Evolutionary conservation across 2,329 filamentous ascomycete genomes (phyloP).

Genomic region (Pyrenochaeta sp.): DNA sequence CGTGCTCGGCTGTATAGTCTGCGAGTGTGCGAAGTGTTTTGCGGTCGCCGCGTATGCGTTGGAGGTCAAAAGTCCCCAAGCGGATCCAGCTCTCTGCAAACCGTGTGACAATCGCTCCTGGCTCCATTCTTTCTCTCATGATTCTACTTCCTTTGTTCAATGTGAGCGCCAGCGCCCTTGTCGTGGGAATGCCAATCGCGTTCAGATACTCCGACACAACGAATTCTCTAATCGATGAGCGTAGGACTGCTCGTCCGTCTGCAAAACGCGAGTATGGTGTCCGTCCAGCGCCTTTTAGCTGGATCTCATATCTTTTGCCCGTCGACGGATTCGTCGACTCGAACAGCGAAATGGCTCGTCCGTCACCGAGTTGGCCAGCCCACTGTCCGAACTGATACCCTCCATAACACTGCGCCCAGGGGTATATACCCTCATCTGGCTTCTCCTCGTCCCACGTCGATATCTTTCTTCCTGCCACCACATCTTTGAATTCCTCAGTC

Average conservation of each 20-base stretch:
- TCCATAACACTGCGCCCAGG: conserved; percentile 98
- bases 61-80: conserved; percentile 95
- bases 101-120: conserved; percentile 89
- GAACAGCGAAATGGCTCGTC: conserved; percentile 92
- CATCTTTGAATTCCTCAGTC: conserved; percentile 76
- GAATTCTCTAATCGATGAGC: conserved; percentile 94
- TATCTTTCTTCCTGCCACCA: conserved; percentile 84
- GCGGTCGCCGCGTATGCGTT: conserved; percentile 81
- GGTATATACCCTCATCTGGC: conserved; percentile 72
- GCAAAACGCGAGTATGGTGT: conserved; percentile 97
- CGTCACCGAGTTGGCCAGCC: conserved; percentile 96
- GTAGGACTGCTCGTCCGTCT: conserved; percentile 90
- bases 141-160: conserved; percentile 71
- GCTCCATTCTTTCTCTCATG: conserved; percentile 80
- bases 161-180: conserved; percentile 83
- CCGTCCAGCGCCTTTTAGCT: conserved; percentile 91
- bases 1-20: conserved; percentile 85
- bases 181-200: conserved; percentile 84
- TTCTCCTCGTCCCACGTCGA: conserved; percentile 76
- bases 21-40: conserved; percentile 76
- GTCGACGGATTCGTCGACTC: conserved; percentile 81
- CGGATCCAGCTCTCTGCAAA: conserved; percentile 93
- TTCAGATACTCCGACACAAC: conserved; percentile 90
- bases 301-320: conserved; percentile 82
- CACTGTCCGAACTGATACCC: conserved; percentile 78